Conservation (phyloP, 768 basidiomycete genomes). For the Suillus subalutaceus region DNA sequence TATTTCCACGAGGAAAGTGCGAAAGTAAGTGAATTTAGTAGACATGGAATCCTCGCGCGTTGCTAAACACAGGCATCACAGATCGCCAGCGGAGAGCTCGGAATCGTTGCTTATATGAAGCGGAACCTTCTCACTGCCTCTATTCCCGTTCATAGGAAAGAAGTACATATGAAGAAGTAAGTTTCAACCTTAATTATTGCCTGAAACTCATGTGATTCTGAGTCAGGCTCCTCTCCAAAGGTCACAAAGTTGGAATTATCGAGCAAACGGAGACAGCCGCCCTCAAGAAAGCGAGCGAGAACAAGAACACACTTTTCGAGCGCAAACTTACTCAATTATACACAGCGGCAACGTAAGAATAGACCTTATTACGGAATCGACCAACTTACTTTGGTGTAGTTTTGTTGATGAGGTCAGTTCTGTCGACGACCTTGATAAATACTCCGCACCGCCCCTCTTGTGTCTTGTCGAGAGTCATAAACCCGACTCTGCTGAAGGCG, state of each 20-base stretch:
- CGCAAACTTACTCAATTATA: slow-evolving; percentile 78
- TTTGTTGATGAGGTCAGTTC: slow-evolving; percentile 84
- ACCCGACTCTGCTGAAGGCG: slow-evolving; percentile 22
- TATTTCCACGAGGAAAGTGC: slow-evolving; percentile 87
- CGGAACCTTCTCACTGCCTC: slow-evolving; percentile 78
- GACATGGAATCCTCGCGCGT: neutral
- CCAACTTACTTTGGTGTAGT: slow-evolving; percentile 41
- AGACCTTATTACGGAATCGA: slow-evolving; percentile 8
- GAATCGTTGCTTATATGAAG: slow-evolving; percentile 71
- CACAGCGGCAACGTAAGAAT: slow-evolving; percentile 81
- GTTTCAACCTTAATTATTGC: slow-evolving; percentile 16
- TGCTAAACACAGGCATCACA: slow-evolving; percentile 32
- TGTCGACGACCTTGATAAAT: slow-evolving; percentile 60
- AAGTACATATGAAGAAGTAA: slow-evolving; percentile 78
- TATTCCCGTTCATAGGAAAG: slow-evolving; percentile 68
- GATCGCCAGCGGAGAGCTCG: slow-evolving; percentile 77
- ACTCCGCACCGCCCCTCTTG: slow-evolving; percentile 67
- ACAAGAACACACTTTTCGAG: slow-evolving; percentile 71
- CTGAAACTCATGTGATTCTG: no score
- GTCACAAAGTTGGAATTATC: slow-evolving; percentile 83
- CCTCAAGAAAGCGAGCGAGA: slow-evolving; percentile 81
- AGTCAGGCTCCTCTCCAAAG: slow-evolving; percentile 69
- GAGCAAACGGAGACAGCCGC: slow-evolving; percentile 87
- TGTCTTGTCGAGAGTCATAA: slow-evolving; percentile 61
- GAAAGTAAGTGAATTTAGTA: slow-evolving; percentile 44